These are phyloP conservation scores for Kalanchoe fedtschenkoi DNA, from an alignment of 164 flowering plant species.

Conservation along the genomic window DNA sequence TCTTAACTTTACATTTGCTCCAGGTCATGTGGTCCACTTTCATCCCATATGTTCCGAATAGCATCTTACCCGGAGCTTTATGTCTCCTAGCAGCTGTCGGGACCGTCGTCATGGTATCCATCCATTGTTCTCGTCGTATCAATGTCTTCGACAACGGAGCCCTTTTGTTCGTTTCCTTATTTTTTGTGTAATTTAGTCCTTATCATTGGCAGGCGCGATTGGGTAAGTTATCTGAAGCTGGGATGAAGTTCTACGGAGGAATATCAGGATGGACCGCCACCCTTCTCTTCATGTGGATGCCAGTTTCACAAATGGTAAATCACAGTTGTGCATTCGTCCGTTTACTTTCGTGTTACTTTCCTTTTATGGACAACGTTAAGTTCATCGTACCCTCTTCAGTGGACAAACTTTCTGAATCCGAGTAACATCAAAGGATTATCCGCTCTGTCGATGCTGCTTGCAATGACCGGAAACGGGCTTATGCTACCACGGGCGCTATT, in stretches of 20 bases:
- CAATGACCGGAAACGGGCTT: constrained; percentile 90
- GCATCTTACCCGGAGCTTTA: constrained; percentile 45
- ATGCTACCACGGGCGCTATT: constrained; percentile 91
- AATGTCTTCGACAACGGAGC: background rate
- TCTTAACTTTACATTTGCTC: background rate
- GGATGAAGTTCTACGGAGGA: constrained; percentile 52
- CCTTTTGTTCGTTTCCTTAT: background rate
- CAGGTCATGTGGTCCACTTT: constrained; percentile 93
- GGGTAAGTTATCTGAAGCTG: constrained; percentile 75
- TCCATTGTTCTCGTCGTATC: background rate
- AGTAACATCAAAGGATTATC: constrained; percentile 95
- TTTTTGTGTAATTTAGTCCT: background rate
- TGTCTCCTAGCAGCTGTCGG: constrained; percentile 34
- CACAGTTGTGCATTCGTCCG: background rate
- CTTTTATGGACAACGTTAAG: constrained; percentile 7
- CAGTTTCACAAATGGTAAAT: constrained; percentile 80
- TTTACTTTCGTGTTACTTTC: no score
- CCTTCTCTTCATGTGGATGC: constrained; percentile 99
- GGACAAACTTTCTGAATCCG: constrained; percentile 89
- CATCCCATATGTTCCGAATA: constrained; percentile 58
- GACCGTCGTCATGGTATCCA: constrained; percentile 50
- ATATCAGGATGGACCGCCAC: constrained; percentile 98
- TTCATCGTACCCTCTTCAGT: constrained; percentile 35
- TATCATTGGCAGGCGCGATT: constrained; percentile 55
- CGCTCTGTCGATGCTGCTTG: constrained; percentile 81